A percentile compares a stretch with the other conserved stretches of the same genome.
Conservation (phyloP, 352 stramenopile genomes). For the Aphanomyces stellatus region DNA sequence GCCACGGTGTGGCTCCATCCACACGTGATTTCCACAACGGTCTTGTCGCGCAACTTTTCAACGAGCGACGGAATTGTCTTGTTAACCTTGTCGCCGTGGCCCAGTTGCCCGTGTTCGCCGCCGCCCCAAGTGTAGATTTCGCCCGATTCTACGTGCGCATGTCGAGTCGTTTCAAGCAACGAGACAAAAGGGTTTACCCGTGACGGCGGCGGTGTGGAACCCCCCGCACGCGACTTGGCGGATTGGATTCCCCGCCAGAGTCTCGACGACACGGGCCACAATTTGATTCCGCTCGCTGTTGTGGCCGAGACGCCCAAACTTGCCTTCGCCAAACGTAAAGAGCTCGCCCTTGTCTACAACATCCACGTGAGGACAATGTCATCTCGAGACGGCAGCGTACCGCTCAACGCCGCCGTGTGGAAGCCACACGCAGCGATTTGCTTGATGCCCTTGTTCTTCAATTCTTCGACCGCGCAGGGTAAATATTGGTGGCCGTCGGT, state of each 20-base stretch:
- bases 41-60: slow-evolving; percentile 76
- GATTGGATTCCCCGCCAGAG: slow-evolving; percentile 55
- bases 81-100: slow-evolving; percentile 95
- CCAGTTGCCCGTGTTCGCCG: slow-evolving; percentile 92
- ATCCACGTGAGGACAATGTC: background rate
- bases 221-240: slow-evolving; percentile 85
- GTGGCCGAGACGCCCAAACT: slow-evolving; percentile 79
- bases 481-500: slow-evolving; percentile 94
- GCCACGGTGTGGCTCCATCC: slow-evolving; percentile 95
- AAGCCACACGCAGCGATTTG: slow-evolving; percentile 86
- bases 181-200: slow-evolving; percentile 14
- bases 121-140: slow-evolving; percentile 86
- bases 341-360: slow-evolving; percentile 78
- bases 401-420: slow-evolving; percentile 69
- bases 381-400: slow-evolving; percentile 22
- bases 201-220: slow-evolving; percentile 81
- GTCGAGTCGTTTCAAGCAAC: background rate
- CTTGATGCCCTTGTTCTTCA: slow-evolving; percentile 78
- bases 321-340: slow-evolving; percentile 92
- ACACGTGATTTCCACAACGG: slow-evolving; percentile 93
- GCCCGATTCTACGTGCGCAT: slow-evolving; percentile 38
- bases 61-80: slow-evolving; percentile 90
- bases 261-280: slow-evolving; percentile 62
- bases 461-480: slow-evolving; percentile 83
- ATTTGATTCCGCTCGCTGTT: slow-evolving; percentile 78